phyloP scores from a whole-genome alignment of 495 filamentous ascomycete species.

The Xylaria scruposa region DNA sequence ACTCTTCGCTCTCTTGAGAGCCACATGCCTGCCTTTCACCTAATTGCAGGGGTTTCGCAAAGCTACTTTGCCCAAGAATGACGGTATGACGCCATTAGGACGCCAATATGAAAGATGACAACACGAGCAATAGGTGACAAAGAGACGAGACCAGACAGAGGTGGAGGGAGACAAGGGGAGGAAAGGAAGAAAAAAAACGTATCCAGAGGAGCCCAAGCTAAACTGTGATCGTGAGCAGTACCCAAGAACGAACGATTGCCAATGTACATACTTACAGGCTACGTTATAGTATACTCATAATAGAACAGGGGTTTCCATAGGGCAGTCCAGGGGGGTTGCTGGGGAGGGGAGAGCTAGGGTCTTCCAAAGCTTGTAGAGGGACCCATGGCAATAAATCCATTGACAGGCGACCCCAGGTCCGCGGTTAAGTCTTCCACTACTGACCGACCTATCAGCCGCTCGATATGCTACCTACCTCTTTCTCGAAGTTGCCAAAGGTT shows the following conservation, averaged over 20 bases:
- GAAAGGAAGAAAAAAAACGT: not conserved
- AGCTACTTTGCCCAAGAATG: not conserved
- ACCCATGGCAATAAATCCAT: slow-evolving; percentile 18
- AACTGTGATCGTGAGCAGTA: not conserved
- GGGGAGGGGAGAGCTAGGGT: not conserved
- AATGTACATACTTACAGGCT: not conserved
- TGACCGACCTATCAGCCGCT: slow-evolving; percentile 27
- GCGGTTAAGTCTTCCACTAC: slow-evolving; percentile 20
- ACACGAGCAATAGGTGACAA: not conserved
- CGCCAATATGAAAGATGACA: not conserved
- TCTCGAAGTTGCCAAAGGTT: not conserved
- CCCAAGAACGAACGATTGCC: slow-evolving; percentile 1
- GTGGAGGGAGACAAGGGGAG: not conserved
- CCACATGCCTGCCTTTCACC: not conserved
- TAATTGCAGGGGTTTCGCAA: not conserved
- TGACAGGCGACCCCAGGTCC: slow-evolving; percentile 19
- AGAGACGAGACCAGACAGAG: not conserved
- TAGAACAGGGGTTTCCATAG: slow-evolving; percentile 21
- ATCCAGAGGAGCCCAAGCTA: not conserved
- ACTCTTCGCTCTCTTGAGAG: not conserved
- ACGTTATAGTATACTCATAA: not conserved
- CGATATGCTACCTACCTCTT: slow-evolving; percentile 6
- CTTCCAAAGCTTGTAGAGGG: slow-evolving; percentile 7
- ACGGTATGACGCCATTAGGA: not conserved
- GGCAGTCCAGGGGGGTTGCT: slow-evolving; percentile 17